phyloP scores from a whole-genome alignment of 116 monocot species.

The Thalassia testudinum region DNA sequence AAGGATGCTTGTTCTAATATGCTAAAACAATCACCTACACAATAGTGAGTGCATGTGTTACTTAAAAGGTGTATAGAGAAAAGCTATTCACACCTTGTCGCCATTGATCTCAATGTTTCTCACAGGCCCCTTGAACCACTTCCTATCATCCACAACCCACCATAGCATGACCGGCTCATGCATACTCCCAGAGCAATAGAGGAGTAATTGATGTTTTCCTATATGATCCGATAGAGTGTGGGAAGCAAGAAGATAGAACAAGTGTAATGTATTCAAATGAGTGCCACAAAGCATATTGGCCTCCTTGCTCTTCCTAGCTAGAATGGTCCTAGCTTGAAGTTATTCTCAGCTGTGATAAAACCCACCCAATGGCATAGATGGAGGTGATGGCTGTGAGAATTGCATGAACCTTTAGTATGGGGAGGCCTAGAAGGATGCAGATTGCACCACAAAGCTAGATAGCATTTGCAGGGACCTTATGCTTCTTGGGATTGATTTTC shows the following conservation, averaged over 20 bases:
- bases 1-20: no score
- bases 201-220: conserved; percentile 57
- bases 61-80: no score
- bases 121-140: conserved; percentile 84
- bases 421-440: conserved; percentile 49
- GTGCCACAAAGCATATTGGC: conserved; percentile 50
- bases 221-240: conserved; percentile 44
- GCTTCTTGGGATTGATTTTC: conserved; percentile 38
- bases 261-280: conserved; percentile 77
- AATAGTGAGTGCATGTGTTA: no score
- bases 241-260: conserved; percentile 63
- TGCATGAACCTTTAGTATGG: conserved; percentile 47
- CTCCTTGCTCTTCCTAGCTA: conserved; percentile 44
- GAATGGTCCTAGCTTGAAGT: conserved; percentile 65
- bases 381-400: conserved; percentile 77
- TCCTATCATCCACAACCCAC: conserved; percentile 77
- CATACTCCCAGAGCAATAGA: conserved; percentile 44
- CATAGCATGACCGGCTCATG: conserved; percentile 41
- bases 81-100: neutral
- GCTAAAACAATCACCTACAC: no score
- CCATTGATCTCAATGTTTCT: conserved; percentile 39
- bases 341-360: conserved; percentile 51
- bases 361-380: conserved; percentile 58
- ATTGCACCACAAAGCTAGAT: conserved; percentile 65
- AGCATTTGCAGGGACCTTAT: conserved; percentile 65